Evolutionary conservation across 1,139 yeast species (phyloP).

Genomic region (Candida gigantensis): DNA sequence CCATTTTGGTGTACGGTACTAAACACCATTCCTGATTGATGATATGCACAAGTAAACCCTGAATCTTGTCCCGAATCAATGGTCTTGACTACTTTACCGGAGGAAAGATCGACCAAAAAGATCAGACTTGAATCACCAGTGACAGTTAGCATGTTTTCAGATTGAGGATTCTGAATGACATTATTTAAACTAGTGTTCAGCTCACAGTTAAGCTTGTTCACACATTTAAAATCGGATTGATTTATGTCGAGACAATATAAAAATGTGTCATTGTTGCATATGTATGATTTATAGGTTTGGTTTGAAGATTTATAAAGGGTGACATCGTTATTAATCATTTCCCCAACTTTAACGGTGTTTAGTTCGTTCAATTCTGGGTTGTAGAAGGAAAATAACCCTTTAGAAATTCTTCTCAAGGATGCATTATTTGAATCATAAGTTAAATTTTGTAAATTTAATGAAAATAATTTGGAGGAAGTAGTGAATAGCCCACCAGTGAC

Average conservation of each 20-base stretch:
- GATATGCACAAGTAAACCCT: slow-evolving; percentile 49
- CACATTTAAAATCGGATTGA: slow-evolving; percentile 43
- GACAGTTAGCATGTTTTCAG: slow-evolving; percentile 33
- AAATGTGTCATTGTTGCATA: slow-evolving; percentile 80
- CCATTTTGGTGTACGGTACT: slow-evolving; percentile 86
- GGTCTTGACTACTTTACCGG: slow-evolving; percentile 22
- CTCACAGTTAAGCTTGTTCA: slow-evolving; percentile 37
- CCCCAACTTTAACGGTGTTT: slow-evolving; percentile 65
- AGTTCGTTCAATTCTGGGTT: slow-evolving; percentile 48
- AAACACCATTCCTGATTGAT: slow-evolving; percentile 48
- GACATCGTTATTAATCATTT: slow-evolving; percentile 83
- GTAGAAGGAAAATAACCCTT: slow-evolving; percentile 64
- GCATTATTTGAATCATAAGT: slow-evolving; percentile 8
- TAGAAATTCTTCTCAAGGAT: slow-evolving; percentile 25
- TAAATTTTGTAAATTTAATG: slow-evolving; percentile 29
- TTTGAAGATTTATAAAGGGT: slow-evolving; percentile 46
- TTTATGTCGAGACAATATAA: slow-evolving; percentile 65
- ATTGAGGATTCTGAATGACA: slow-evolving; percentile 33
- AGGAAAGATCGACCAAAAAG: slow-evolving; percentile 38
- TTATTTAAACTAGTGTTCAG: slow-evolving; percentile 43
- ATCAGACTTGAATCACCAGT: slow-evolving; percentile 45
- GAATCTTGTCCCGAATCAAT: slow-evolving; percentile 66
- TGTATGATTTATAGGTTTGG: slow-evolving; percentile 53
- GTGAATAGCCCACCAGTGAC: slow-evolving; percentile 72
- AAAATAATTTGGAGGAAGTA: slow-evolving; percentile 27